phyloP scores from a whole-genome alignment of 305 asterid species.

The Fraxinus ornus region DNA sequence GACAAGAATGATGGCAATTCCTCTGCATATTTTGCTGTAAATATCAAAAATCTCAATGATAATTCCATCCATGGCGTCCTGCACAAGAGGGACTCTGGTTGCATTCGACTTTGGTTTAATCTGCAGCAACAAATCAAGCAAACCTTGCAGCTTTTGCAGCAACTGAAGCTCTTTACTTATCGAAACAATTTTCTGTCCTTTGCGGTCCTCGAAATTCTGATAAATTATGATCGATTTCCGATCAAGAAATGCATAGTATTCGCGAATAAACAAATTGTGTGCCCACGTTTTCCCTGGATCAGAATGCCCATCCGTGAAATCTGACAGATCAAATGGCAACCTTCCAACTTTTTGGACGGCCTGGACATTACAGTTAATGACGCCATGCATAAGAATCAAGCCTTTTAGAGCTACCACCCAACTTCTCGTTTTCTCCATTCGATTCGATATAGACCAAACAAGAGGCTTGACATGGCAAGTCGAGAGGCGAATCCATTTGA shows the following conservation, averaged over 20 bases:
- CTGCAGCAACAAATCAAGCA: constrained; percentile 58
- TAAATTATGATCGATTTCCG: constrained; percentile 47
- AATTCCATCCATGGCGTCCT: constrained; percentile 63
- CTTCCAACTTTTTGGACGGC: constrained; percentile 53
- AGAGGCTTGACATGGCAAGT: constrained; percentile 57
- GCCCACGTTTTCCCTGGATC: constrained; percentile 38
- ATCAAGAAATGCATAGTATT: constrained; percentile 72
- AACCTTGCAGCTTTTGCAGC: constrained; percentile 44
- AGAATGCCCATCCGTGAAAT: constrained; percentile 47
- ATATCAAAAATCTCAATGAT: constrained; percentile 58
- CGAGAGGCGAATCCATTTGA: constrained; percentile 66
- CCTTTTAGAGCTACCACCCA: constrained; percentile 80
- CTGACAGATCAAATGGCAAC: constrained; percentile 71
- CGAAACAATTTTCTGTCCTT: neutral
- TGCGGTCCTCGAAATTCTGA: constrained; percentile 27
- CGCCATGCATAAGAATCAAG: constrained; percentile 59
- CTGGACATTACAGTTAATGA: constrained; percentile 37
- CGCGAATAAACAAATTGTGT: constrained; percentile 48
- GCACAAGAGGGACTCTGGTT: constrained; percentile 41
- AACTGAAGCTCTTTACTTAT: constrained; percentile 44
- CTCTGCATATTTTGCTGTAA: constrained; percentile 55
- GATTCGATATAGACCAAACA: constrained; percentile 55
- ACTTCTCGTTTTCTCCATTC: constrained; percentile 47
- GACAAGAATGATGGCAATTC: constrained; percentile 54
- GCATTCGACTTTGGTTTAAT: constrained; percentile 51